Evolutionary conservation across 1,139 yeast species (phyloP).

Genomic region (Chernovozyma sophiae-reginae): DNA sequence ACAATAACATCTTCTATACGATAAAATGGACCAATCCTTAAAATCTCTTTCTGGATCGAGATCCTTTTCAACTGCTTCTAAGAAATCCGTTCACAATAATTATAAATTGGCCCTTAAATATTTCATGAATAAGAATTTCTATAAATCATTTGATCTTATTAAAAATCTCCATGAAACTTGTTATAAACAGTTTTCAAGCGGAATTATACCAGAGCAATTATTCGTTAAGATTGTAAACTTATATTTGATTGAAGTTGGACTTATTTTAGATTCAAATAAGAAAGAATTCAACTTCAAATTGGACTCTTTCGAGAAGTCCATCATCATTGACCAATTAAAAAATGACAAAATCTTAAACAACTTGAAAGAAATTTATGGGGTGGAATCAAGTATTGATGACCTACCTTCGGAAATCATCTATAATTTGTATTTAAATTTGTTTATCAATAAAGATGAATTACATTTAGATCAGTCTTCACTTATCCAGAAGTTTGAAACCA

Average conservation of each 20-base stretch:
- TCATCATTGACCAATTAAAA: constrained; percentile 15
- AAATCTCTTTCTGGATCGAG: not conserved
- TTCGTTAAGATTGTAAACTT: constrained; percentile 33
- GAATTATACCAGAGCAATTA: constrained; percentile 24
- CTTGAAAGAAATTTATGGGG: constrained; percentile 17
- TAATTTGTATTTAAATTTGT: constrained; percentile 28
- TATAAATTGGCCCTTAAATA: constrained; percentile 37
- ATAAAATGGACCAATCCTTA: not conserved
- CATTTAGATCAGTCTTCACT: constrained; percentile 8
- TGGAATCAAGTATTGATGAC: constrained; percentile 6
- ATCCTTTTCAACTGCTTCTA: constrained; percentile 4
- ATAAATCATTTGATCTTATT: constrained; percentile 28
- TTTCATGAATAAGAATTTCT: constrained; percentile 37
- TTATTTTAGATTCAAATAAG: constrained; percentile 17
- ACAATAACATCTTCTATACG: not conserved
- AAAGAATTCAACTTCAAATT: constrained; percentile 11
- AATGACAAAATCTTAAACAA: constrained; percentile 22
- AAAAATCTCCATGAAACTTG: constrained; percentile 20
- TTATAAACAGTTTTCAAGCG: constrained; percentile 21
- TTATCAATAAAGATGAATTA: constrained; percentile 16
- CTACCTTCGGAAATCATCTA: constrained; percentile 34
- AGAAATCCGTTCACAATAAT: constrained; percentile 21
- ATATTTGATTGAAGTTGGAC: constrained; percentile 36
- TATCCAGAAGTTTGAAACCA: constrained; percentile 10
- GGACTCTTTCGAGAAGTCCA: constrained; percentile 13